phyloP scores from a whole-genome alignment of 2,329 filamentous ascomycete genomes.

The Aureobasidium uvarum region DNA sequence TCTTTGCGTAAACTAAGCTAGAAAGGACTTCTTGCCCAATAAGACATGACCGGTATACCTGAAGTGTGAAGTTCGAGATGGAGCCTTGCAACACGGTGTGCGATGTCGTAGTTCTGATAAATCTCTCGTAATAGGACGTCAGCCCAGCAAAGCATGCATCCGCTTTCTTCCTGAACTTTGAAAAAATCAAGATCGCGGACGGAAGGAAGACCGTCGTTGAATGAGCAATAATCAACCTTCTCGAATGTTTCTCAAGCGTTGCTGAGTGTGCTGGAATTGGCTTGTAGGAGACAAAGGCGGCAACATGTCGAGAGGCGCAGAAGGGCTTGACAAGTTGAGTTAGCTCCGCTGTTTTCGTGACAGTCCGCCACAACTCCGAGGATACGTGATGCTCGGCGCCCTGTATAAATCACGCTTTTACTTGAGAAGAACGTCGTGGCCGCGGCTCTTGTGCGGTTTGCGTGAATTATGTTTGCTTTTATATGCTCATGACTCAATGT shows the following conservation, averaged over 20 bases:
- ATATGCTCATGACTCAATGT: slow-evolving; percentile 11
- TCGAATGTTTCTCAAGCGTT: slow-evolving; percentile 13
- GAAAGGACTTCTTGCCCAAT: background rate
- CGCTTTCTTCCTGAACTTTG: background rate
- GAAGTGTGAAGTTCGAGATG: slow-evolving; percentile 1
- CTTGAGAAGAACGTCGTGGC: slow-evolving; percentile 4
- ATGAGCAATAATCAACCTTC: background rate
- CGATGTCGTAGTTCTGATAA: slow-evolving; percentile 20
- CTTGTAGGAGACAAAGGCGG: background rate
- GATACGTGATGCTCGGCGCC: background rate
- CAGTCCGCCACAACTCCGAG: background rate
- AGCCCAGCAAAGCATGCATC: slow-evolving; percentile 21
- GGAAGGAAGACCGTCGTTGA: slow-evolving; percentile 1
- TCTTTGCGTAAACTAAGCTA: slow-evolving; percentile 10
- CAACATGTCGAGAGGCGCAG: background rate
- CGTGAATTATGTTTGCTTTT: slow-evolving; percentile 21
- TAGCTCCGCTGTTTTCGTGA: background rate
- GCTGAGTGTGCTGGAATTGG: background rate
- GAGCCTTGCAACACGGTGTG: background rate
- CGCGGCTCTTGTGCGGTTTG: slow-evolving; percentile 13
- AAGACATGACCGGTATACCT: background rate
- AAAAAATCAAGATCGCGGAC: background rate
- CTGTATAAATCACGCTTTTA: slow-evolving; percentile 19
- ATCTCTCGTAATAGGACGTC: slow-evolving; percentile 24
- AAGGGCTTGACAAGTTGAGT: background rate